These are phyloP conservation scores for Vigna mungo DNA, from an alignment of 306 rosid genomes.

Conservation along the genomic window DNA sequence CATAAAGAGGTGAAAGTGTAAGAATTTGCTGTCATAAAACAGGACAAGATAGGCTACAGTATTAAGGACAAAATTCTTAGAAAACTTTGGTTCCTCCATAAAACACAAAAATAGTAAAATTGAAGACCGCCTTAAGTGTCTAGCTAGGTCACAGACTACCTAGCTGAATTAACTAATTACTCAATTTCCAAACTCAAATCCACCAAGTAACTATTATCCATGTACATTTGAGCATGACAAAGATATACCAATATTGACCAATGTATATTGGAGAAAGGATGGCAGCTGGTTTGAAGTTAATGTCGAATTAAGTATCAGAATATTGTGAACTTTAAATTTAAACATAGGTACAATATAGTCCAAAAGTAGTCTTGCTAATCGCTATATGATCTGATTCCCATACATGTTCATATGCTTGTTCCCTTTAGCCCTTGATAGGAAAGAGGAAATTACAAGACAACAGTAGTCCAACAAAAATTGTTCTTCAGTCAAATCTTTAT, in stretches of 20 bases:
- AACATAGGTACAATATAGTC: not conserved
- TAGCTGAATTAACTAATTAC: constrained; percentile 5
- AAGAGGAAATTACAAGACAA: constrained; percentile 9
- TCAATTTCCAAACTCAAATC: constrained; percentile 14
- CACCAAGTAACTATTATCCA: not conserved
- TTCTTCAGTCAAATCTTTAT: constrained; percentile 8
- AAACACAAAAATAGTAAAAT: constrained; percentile 2
- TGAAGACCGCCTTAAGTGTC: not conserved
- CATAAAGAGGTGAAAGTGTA: constrained; percentile 11
- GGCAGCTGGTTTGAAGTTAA: constrained; percentile 9
- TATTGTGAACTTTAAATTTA: constrained; percentile 12
- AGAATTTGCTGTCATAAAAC: not conserved
- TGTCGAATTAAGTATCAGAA: constrained; percentile 15
- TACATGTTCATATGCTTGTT: constrained; percentile 28
- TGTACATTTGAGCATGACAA: constrained; percentile 5
- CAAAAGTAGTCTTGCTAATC: constrained; percentile 22
- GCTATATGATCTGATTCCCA: constrained; percentile 20
- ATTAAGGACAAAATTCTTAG: not conserved
- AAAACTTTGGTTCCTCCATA: not conserved
- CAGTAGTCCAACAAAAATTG: constrained; percentile 19
- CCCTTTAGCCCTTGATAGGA: constrained; percentile 16
- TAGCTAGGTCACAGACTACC: constrained; percentile 7
- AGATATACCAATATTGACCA: constrained; percentile 28
- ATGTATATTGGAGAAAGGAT: constrained; percentile 18
- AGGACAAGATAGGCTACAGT: not conserved